Base-by-base conservation (phyloP, 139 green algal genomes). In the Chlorella ohadii region DNA sequence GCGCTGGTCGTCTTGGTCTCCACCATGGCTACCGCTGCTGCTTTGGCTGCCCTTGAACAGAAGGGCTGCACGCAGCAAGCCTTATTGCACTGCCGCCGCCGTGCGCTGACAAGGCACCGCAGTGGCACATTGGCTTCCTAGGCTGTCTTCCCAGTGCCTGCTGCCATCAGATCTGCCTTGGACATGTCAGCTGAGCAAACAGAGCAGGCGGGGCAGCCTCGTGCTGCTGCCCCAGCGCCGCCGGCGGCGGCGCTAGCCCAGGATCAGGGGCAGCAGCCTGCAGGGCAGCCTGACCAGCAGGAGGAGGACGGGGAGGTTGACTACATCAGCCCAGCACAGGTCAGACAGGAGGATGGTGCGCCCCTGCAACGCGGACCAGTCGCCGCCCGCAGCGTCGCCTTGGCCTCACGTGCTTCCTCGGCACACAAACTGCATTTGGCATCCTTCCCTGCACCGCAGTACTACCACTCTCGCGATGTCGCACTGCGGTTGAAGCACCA, bases 271-370 rank as follows among this genome's bases (percentile, higher is more conserved):
- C 1, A 27, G 34, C 66, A 15, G 1, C 34, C 34, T 27, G 66
- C 66, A 41, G 33, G 17, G 31, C 68, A 57, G 68, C 33, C 47
- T 19, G 68, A 34, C 28, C 5, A 67, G 61, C 61, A 3, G 67
- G 17, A 47, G 34, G 34, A 55, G 34, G 67, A 55, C 16, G 11
- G 31, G 4, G 67, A 55, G 23, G 34, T 75, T 7, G 68, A 75
- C 22, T 75, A 75, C 38, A 55, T 75, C 68, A 41, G 63, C 63
- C 63, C 63, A 33, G 63, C 63, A 13, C 63, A 68, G 63, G 63
- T n/a, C n/a, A n/a, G n/a, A n/a, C n/a, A n/a, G n/a, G n/a, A n/a
- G n/a, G n/a, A n/a, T n/a, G n/a, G n/a, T n/a, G n/a, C n/a, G n/a
- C n/a, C n/a, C n/a, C n/a, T n/a, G n/a, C n/a, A n/a, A n/a, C n/a